These are phyloP conservation scores for Penicillium palitans DNA, from an alignment of 2,329 filamentous ascomycete genomes.

Conservation along the genomic window DNA sequence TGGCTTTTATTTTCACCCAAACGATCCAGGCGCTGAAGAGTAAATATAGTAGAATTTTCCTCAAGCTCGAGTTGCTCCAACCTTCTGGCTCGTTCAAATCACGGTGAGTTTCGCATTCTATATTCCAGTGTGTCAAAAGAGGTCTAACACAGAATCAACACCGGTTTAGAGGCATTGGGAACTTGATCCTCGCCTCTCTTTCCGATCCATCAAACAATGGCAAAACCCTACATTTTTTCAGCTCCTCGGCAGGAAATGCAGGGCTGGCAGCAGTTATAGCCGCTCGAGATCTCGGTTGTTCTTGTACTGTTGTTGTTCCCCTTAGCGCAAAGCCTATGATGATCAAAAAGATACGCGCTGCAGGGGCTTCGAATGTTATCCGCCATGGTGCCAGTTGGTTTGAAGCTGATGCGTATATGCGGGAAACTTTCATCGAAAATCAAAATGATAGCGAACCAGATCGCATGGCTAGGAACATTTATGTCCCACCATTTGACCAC, in stretches of 20 bases:
- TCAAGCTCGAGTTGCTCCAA: slow-evolving; percentile 80
- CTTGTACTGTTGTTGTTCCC: slow-evolving; percentile 73
- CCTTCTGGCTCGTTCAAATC: slow-evolving; percentile 83
- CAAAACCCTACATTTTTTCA: slow-evolving; percentile 67
- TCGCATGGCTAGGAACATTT: slow-evolving; percentile 28
- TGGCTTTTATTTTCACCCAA: background rate
- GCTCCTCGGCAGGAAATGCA: slow-evolving; percentile 76
- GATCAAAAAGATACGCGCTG: slow-evolving; percentile 64
- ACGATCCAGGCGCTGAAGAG: background rate
- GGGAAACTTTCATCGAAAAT: slow-evolving; percentile 45
- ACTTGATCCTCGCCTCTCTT: slow-evolving; percentile 35
- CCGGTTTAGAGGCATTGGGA: slow-evolving; percentile 36
- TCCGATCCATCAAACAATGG: slow-evolving; percentile 24
- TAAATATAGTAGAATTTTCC: slow-evolving; percentile 64
- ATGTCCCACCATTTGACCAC: slow-evolving; percentile 43
- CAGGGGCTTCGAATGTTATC: slow-evolving; percentile 64
- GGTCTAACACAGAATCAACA: background rate
- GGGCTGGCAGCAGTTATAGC: slow-evolving; percentile 76
- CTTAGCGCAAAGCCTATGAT: slow-evolving; percentile 63
- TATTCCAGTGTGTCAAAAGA: background rate
- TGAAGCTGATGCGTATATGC: slow-evolving; percentile 67
- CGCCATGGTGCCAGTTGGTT: slow-evolving; percentile 66
- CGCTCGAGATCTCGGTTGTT: slow-evolving; percentile 61
- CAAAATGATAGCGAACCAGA: slow-evolving; percentile 10
- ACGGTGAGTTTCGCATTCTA: slow-evolving; percentile 38